Evolutionary conservation across 176 grass and related monocot species (phyloP).

Genomic region (Carex pumila): DNA sequence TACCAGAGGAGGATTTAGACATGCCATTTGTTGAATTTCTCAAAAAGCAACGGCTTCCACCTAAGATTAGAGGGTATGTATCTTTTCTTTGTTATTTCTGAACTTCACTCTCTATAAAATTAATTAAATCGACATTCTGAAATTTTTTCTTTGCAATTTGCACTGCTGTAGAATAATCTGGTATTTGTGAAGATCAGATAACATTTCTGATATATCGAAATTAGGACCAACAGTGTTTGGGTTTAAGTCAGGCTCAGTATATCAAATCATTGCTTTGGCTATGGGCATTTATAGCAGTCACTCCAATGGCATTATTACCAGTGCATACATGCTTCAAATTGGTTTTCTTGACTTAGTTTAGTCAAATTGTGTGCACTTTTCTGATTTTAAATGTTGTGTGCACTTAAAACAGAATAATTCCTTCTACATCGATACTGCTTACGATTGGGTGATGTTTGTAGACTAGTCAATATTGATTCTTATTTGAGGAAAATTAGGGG

Average conservation of each 20-base stretch:
- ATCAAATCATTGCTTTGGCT: not conserved
- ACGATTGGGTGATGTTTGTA: not conserved
- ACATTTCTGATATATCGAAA: not conserved
- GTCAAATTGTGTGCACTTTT: too few species aligned
- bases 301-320: not conserved
- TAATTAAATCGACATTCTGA: not conserved
- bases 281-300: not conserved
- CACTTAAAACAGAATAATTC: not conserved
- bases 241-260: not conserved
- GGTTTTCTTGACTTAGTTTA: not conserved
- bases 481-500: not conserved
- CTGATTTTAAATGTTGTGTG: too few species aligned
- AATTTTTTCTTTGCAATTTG: not conserved
- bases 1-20: conserved; percentile 60
- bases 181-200: not conserved
- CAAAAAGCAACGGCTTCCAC: conserved; percentile 48
- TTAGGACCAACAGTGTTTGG: not conserved
- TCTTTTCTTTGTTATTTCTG: not conserved
- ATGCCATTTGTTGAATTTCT: conserved; percentile 74
- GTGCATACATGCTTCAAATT: not conserved
- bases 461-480: not conserved
- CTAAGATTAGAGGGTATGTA: conserved; percentile 81
- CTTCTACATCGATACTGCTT: not conserved
- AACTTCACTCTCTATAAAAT: not conserved
- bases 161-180: not conserved